Conservation (phyloP, 2,329 filamentous ascomycete species). For the Neopestalotiopsis sp. region DNA sequence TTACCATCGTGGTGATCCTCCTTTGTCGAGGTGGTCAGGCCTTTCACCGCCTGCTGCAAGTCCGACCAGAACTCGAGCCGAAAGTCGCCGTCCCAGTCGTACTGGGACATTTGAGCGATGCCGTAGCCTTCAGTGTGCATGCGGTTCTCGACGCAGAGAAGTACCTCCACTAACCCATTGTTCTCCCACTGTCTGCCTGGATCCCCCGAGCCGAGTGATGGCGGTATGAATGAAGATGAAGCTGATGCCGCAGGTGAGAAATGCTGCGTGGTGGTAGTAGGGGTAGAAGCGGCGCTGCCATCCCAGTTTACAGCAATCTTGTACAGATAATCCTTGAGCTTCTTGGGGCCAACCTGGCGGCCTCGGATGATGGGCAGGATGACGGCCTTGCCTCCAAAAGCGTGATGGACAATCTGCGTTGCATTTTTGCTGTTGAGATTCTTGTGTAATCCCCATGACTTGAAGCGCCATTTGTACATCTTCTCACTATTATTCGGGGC, state of each 20-base stretch:
- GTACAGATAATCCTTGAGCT: not conserved
- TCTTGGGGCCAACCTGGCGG: conserved; percentile 2
- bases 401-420: not conserved
- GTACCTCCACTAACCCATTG: not conserved
- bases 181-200: not conserved
- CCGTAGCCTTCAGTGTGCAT: not conserved
- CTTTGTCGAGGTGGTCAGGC: not conserved
- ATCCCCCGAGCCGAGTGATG: not conserved
- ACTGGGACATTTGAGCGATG: not conserved
- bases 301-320: not conserved
- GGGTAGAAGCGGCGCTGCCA: not conserved
- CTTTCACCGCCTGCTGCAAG: not conserved
- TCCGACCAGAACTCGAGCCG: not conserved
- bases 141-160: not conserved
- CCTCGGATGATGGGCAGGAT: not conserved
- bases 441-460: not conserved
- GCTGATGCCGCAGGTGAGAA: not conserved
- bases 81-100: not conserved
- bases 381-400: not conserved
- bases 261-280: not conserved
- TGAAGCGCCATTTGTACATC: conserved; percentile 9
- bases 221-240: not conserved
- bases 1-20: no score
- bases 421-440: not conserved
- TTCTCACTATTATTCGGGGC: not conserved